Percentiles rank a stretch among this genome's conserved stretches.
phyloP scores from a whole-genome alignment of 345 rosid species.

The sweet orange (Citrus sinensis) region DNA sequence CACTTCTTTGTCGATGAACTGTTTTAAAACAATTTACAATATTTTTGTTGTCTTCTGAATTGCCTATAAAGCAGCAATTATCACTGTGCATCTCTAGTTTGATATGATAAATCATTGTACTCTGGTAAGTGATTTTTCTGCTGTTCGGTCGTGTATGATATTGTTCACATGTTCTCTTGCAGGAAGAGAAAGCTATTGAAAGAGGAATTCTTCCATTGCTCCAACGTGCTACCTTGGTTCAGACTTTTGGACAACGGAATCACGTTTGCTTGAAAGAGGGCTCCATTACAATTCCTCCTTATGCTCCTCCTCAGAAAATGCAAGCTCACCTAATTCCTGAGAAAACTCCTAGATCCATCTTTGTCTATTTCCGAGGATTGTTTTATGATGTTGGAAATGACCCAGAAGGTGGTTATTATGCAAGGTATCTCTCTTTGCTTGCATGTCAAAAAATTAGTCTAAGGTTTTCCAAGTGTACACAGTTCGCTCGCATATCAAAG shows the following conservation, averaged over 20 bases:
- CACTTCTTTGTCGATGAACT: not conserved
- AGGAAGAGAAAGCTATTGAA: slow-evolving; percentile 99
- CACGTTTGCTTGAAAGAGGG: slow-evolving; percentile 96
- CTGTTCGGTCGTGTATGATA: not conserved
- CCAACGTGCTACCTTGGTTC: slow-evolving; percentile 94
- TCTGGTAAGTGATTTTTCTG: slow-evolving; percentile 7
- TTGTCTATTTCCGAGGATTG: slow-evolving; percentile 93
- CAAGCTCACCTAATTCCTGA: slow-evolving; percentile 80
- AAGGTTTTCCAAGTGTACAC: not conserved
- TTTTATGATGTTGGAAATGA: slow-evolving; percentile 97
- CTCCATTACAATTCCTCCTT: slow-evolving; percentile 95
- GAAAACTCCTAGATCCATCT: slow-evolving; percentile 87
- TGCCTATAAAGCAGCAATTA: not conserved
- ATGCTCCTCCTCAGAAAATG: slow-evolving; percentile 99
- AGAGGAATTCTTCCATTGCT: slow-evolving; percentile 88
- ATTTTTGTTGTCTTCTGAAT: not conserved
- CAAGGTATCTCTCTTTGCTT: slow-evolving; percentile 56
- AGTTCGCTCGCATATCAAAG: not conserved
- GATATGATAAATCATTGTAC: not conserved
- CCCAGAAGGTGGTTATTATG: slow-evolving; percentile 99
- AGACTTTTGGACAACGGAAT: slow-evolving; percentile 95
- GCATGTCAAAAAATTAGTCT: slow-evolving; percentile 3
- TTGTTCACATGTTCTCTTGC: slow-evolving; percentile 12
- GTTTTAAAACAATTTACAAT: not conserved
- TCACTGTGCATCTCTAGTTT: not conserved